Base-by-base conservation (phyloP, 2,329 filamentous ascomycete genomes). In the Neonectria punicea region DNA sequence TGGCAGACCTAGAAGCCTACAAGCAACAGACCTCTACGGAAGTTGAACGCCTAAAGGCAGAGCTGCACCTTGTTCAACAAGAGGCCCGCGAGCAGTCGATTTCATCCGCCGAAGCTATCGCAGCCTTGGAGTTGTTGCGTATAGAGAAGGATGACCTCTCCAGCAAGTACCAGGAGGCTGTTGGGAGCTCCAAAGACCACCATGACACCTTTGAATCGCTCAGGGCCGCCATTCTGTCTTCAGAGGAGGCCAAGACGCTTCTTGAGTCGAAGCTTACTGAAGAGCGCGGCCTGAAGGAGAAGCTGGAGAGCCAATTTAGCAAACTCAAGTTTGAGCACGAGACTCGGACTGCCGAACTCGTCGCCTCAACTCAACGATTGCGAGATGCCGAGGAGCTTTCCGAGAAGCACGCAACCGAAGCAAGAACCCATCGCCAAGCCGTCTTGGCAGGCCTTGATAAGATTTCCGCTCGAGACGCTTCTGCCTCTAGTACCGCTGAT, bases 321-420 rank as follows among this genome's bases (percentile, higher is more conserved):
- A 90, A 92, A 69, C 86, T 98, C 43, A 92, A 91, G 77, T 85
- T 89, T 22, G 94, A 98, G 76, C 92, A 97, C 73, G 96, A 98
- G 75, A 87, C 92, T 56, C 88, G 89, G 36, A 91, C 89, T 10
- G 85, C 89, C 0, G 95, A 99, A 76, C 84, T 98, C 3, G 93
- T 94, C 49, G 87, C 86, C 20, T 86, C 89, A 0, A 90, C 87
- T 2, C 89, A 93, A 71, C 90, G 92, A 55, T 81, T 99, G 53
- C 89, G 88, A 44, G 94, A 98, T 78, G 90, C 93, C 0, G 94
- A 99, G 80, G 93, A 97, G 74, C 81, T 98, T 49, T 92, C 93
- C 1, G 92, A 97, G 74, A 93, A 91, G 71, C 91, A 97, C 78
- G 93, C 94, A 5, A 89, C 90, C 70, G 97, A 99, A 81, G 95